Evolutionary conservation across 352 stramenopile genomes (phyloP).

Genomic region (Aphanomyces invadans): DNA sequence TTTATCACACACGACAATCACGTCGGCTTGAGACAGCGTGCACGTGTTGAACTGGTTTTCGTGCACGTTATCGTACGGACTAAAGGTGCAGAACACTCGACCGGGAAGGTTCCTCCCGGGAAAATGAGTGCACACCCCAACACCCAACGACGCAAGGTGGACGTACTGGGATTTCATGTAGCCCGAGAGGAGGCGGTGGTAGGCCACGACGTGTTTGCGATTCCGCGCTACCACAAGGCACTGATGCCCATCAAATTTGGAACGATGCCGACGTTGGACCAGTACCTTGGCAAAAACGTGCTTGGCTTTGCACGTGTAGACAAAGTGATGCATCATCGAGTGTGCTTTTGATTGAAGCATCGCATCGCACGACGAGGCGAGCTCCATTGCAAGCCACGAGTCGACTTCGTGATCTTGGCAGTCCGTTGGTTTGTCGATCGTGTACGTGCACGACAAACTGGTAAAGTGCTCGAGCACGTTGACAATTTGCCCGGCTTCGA

Average conservation of each 20-base stretch:
- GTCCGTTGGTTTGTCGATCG: not conserved
- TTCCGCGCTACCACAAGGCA: conserved; percentile 77
- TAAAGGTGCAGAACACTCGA: conserved; percentile 21
- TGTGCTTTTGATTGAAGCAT: conserved; percentile 60
- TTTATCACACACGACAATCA: conserved; percentile 82
- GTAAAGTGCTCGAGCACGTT: conserved; percentile 49
- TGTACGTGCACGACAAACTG: conserved; percentile 6
- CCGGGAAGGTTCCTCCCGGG: not conserved
- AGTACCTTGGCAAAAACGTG: conserved; percentile 34
- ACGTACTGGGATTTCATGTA: conserved; percentile 48
- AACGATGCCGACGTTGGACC: not conserved
- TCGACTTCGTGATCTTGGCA: not conserved
- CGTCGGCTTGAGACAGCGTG: conserved; percentile 48
- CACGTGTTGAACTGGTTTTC: conserved; percentile 40
- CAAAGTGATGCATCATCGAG: conserved; percentile 71
- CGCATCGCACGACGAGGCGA: conserved; percentile 48
- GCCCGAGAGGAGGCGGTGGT: conserved; percentile 50
- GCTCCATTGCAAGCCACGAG: conserved; percentile 30
- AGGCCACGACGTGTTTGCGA: conserved; percentile 69
- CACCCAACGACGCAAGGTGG: too few species aligned
- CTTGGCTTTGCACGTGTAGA: conserved; percentile 24
- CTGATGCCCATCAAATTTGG: conserved; percentile 36
- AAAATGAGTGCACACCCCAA: too few species aligned
- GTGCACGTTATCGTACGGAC: conserved; percentile 11
- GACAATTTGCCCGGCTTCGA: conserved; percentile 47